phyloP scores from a whole-genome alignment of 495 filamentous ascomycete species.

The Neurospora terricola region DNA sequence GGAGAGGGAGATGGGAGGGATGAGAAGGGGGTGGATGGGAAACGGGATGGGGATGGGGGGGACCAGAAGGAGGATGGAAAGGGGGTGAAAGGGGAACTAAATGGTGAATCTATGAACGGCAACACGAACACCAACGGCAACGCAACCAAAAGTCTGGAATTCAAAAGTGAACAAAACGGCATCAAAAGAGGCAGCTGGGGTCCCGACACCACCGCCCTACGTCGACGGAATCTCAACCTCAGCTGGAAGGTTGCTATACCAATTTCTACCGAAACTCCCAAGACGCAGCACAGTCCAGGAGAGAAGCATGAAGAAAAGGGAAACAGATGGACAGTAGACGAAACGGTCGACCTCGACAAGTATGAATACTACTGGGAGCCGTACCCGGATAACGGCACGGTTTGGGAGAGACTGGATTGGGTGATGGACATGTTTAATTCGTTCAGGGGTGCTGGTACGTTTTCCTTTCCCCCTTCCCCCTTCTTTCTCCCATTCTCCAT shows the following conservation, averaged over 20 bases:
- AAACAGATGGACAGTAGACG: slow-evolving; percentile 19
- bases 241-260: background rate
- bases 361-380: slow-evolving; percentile 58
- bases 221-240: background rate
- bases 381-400: slow-evolving; percentile 46
- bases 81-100: background rate
- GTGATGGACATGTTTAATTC: slow-evolving; percentile 55
- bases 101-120: background rate
- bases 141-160: fast-evolving
- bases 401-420: slow-evolving; percentile 62
- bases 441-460: slow-evolving; percentile 51
- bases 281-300: background rate
- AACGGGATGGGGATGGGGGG: slow-evolving; percentile 28
- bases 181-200: background rate
- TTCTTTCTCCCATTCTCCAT: background rate
- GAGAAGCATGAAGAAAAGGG: slow-evolving; percentile 20
- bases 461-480: background rate
- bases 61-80: background rate
- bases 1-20: background rate
- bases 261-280: background rate
- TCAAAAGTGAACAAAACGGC: background rate
- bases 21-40: background rate
- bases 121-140: background rate
- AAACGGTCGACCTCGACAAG: slow-evolving; percentile 9
- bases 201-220: background rate